A percentile compares a stretch with the other conserved stretches of the same genome.
Conservation (phyloP, 2,329 filamentous ascomycete genomes). For the Phoma sp. region DNA sequence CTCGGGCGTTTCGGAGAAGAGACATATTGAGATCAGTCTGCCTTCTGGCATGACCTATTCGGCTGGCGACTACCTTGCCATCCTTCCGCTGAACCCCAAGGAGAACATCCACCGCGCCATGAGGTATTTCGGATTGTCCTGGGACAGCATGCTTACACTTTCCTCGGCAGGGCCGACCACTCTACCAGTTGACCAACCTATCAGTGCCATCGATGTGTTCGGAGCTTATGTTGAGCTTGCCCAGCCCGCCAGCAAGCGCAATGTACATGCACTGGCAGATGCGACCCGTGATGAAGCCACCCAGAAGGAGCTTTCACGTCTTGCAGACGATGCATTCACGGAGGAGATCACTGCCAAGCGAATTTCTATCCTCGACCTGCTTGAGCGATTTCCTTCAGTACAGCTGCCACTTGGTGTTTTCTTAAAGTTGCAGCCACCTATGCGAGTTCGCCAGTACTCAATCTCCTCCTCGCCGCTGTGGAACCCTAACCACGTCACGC, state of each 20-base stretch:
- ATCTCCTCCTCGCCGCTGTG: conserved; percentile 77
- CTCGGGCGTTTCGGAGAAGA: conserved; percentile 38
- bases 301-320: conserved; percentile 58
- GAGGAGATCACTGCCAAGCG: conserved; percentile 59
- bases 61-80: conserved; percentile 78
- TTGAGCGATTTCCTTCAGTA: conserved; percentile 67
- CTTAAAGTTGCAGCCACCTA: conserved; percentile 75
- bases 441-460: conserved; percentile 81
- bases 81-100: conserved; percentile 74
- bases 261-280: conserved; percentile 60
- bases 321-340: conserved; percentile 53
- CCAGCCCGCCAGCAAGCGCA: conserved; percentile 74
- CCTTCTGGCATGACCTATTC: conserved; percentile 65
- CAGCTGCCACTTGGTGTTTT: conserved; percentile 71
- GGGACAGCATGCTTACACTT: conserved; percentile 73
- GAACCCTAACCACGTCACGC: conserved; percentile 63
- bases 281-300: conserved; percentile 58
- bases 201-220: conserved; percentile 70
- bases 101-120: conserved; percentile 69
- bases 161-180: conserved; percentile 67
- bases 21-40: conserved; percentile 55
- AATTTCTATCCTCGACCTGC: conserved; percentile 71
- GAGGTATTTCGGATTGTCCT: conserved; percentile 69
- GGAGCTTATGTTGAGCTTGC: conserved; percentile 76
- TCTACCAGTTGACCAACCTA: conserved; percentile 67